Conservation (phyloP, 176 grass and related monocot genomes). For the Dendrocalamus sinicus region DNA sequence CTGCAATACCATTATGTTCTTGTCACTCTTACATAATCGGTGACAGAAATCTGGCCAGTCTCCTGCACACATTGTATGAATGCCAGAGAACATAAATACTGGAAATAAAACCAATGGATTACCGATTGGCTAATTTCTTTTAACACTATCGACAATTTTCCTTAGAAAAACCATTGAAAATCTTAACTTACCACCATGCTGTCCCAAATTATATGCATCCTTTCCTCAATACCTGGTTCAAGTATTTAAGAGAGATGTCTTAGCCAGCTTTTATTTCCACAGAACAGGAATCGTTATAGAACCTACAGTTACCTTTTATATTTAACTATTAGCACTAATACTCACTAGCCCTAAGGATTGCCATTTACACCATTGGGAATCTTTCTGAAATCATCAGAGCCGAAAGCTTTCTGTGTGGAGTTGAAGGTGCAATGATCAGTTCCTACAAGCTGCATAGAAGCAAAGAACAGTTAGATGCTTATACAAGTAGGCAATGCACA, state of each 20-base stretch:
- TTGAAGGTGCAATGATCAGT: conserved; percentile 98
- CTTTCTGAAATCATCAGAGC: conserved; percentile 86
- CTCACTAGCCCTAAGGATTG: conserved; percentile 34
- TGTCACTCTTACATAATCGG: conserved; percentile 84
- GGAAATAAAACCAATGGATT: conserved; percentile 22
- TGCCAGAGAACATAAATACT: conserved; percentile 31
- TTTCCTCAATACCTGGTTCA: conserved; percentile 83
- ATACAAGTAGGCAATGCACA: conserved; percentile 3
- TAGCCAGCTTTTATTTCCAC: background rate
- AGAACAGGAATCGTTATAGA: background rate
- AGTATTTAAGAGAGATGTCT: conserved; percentile 29
- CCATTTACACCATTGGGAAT: conserved; percentile 98
- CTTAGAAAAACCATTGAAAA: background rate
- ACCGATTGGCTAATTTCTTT: conserved; percentile 20
- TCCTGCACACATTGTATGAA: conserved; percentile 56
- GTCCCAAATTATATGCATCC: conserved; percentile 97
- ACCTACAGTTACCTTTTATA: background rate
- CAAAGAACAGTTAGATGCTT: conserved; percentile 31
- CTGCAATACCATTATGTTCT: conserved; percentile 83
- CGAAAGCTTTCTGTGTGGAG: conserved; percentile 94
- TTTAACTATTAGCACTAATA: background rate
- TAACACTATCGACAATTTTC: background rate
- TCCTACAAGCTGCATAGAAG: conserved; percentile 82
- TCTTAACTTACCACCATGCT: conserved; percentile 88
- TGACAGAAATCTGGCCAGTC: conserved; percentile 76